Percentiles rank a stretch among this genome's conserved stretches.
These are phyloP conservation scores for Simmondsia chinensis DNA, from an alignment of 148 eudicot genomes.

Conservation along the genomic window DNA sequence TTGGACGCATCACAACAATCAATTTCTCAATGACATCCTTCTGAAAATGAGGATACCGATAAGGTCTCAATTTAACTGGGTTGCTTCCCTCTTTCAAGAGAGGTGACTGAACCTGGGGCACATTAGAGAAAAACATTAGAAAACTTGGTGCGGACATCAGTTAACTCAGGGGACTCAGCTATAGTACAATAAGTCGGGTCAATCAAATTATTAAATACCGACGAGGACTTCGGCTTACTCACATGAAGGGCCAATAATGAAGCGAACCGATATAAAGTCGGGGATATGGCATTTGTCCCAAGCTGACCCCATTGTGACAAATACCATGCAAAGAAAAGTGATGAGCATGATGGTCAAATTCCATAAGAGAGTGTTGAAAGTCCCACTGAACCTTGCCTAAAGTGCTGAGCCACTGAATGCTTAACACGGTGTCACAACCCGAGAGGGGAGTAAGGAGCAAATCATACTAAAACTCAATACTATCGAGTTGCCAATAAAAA, in stretches of 20 bases:
- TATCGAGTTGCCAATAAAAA: neutral
- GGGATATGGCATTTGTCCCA: too few relatives aligned
- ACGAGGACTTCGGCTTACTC: too few relatives aligned
- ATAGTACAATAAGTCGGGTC: too few relatives aligned
- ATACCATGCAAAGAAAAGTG: neutral
- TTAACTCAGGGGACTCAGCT: too few relatives aligned
- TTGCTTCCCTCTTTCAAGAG: neutral
- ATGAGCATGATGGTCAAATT: neutral
- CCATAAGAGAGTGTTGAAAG: neutral
- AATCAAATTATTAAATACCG: too few relatives aligned
- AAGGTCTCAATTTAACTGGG: neutral
- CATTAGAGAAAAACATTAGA: neutral
- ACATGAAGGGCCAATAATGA: too few relatives aligned
- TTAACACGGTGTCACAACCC: neutral
- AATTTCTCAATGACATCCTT: neutral
- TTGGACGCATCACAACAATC: neutral
- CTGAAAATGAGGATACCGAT: neutral
- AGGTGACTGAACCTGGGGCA: neutral
- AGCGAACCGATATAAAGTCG: too few relatives aligned
- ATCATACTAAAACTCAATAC: neutral
- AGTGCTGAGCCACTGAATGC: neutral
- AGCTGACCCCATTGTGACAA: neutral
- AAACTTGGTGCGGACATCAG: too few relatives aligned
- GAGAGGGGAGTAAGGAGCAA: neutral
- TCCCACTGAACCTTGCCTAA: neutral